phyloP scores from a whole-genome alignment of 2,329 filamentous ascomycete species.

The Apiospora kogelbergensis region DNA sequence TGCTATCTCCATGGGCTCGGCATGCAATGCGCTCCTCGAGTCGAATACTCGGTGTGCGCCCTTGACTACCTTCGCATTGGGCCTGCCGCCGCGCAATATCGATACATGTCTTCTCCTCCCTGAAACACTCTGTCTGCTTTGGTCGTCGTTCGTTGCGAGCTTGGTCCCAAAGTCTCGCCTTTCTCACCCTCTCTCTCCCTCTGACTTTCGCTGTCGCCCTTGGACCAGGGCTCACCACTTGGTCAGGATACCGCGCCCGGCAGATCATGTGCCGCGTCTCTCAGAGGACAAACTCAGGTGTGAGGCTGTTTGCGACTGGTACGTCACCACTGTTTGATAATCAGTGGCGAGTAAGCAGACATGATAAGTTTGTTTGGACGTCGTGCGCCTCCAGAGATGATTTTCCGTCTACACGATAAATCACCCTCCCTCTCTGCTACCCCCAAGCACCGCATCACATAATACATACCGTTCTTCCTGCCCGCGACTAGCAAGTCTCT shows the following conservation, averaged over 20 bases:
- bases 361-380: constrained; percentile 7
- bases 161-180: background rate
- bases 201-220: background rate
- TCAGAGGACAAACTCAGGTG: background rate
- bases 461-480: background rate
- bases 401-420: constrained; percentile 1
- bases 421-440: background rate
- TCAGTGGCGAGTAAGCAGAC: background rate
- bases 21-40: background rate
- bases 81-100: background rate
- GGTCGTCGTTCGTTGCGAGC: background rate
- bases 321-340: constrained; percentile 3
- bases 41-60: constrained; percentile 3
- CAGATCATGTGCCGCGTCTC: constrained; percentile 1
- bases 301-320: constrained; percentile 3
- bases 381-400: background rate
- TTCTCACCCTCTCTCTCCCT: background rate
- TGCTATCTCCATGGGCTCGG: constrained; percentile 2
- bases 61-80: background rate
- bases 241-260: constrained; percentile 1
- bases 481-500: background rate
- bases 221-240: background rate
- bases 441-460: background rate
- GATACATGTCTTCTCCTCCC: constrained; percentile 1
- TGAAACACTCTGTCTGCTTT: background rate